phyloP scores from a whole-genome alignment of 768 basidiomycete species.

The Tylopilus felleus region DNA sequence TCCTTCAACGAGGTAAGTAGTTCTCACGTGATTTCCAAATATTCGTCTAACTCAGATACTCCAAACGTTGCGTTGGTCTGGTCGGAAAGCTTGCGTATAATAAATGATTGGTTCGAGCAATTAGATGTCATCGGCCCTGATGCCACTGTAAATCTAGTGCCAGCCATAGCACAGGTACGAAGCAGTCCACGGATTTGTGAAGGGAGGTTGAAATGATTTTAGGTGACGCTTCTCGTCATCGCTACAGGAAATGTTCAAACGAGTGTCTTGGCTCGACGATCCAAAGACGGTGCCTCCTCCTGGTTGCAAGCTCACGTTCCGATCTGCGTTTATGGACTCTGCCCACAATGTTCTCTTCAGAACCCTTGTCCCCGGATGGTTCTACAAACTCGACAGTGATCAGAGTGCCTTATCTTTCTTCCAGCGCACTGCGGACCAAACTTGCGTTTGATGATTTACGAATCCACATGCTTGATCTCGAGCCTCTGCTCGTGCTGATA shows the following conservation, averaged over 20 bases:
- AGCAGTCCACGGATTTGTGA: not conserved
- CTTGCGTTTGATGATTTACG: conserved; percentile 37
- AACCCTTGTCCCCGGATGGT: conserved; percentile 32
- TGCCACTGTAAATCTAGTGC: conserved; percentile 16
- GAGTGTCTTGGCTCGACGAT: conserved; percentile 34
- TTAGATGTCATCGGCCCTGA: conserved; percentile 28
- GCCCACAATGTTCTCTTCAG: conserved; percentile 27
- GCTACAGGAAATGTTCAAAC: conserved; percentile 40
- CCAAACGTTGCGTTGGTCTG: conserved; percentile 47
- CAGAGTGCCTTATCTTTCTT: conserved; percentile 37
- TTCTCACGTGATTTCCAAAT: not conserved
- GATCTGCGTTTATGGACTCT: conserved; percentile 31
- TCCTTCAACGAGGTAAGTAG: conserved; percentile 48
- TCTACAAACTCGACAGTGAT: conserved; percentile 23
- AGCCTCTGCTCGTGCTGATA: conserved; percentile 35
- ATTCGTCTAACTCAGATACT: not conserved
- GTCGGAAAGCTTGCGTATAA: conserved; percentile 40
- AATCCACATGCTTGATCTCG: conserved; percentile 40
- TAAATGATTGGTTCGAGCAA: conserved; percentile 43
- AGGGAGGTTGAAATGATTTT: not conserved
- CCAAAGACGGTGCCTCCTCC: conserved; percentile 19
- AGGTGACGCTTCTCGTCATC: conserved; percentile 40
- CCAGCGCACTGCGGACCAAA: conserved; percentile 25
- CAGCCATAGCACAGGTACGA: conserved; percentile 15
- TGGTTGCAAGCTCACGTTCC: conserved; percentile 37